phyloP scores from a whole-genome alignment of 805 yeast genomes.

The Starmerella powellii region DNA sequence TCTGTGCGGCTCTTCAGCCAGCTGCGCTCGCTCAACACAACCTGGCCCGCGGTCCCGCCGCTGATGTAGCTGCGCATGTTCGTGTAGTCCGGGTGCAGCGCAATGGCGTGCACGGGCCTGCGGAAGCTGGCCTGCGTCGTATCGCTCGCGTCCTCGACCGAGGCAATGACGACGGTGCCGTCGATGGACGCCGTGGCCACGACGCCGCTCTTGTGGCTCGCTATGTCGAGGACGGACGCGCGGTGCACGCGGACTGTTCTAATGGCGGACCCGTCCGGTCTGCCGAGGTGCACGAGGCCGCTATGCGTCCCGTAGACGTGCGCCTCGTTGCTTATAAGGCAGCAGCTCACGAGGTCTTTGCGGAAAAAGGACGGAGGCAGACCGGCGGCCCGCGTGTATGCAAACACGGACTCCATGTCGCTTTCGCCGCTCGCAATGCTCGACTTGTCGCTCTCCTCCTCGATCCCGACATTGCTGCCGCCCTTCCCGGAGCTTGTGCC shows the following conservation, averaged over 20 bases:
- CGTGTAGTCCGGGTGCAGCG: constrained; percentile 57
- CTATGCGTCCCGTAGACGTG: constrained; percentile 83
- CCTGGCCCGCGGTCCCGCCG: constrained; percentile 84
- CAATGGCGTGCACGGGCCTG: constrained; percentile 80
- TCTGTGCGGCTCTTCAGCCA: constrained; percentile 84
- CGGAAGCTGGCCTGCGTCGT: constrained; percentile 68
- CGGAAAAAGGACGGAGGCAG: constrained; percentile 61
- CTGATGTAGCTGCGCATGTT: constrained; percentile 56
- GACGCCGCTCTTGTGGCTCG: constrained; percentile 51
- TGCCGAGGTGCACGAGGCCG: constrained; percentile 62
- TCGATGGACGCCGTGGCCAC: constrained; percentile 88
- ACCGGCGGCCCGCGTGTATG: constrained; percentile 56
- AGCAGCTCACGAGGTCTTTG: constrained; percentile 68
- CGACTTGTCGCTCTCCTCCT: not conserved
- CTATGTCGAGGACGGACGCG: constrained; percentile 66
- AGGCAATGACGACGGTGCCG: constrained; percentile 79
- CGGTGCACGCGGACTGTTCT: constrained; percentile 74
- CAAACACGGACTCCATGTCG: constrained; percentile 41
- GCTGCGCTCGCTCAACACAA: constrained; percentile 58
- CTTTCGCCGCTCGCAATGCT: constrained; percentile 22
- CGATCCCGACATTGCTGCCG: not conserved
- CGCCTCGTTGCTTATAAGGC: constrained; percentile 45
- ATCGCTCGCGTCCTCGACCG: constrained; percentile 49
- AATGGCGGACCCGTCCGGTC: constrained; percentile 45
- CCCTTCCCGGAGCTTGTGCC: not conserved